Evolutionary conservation across 148 eudicot species (phyloP).

Genomic region (Chenopodium berlandieri): DNA sequence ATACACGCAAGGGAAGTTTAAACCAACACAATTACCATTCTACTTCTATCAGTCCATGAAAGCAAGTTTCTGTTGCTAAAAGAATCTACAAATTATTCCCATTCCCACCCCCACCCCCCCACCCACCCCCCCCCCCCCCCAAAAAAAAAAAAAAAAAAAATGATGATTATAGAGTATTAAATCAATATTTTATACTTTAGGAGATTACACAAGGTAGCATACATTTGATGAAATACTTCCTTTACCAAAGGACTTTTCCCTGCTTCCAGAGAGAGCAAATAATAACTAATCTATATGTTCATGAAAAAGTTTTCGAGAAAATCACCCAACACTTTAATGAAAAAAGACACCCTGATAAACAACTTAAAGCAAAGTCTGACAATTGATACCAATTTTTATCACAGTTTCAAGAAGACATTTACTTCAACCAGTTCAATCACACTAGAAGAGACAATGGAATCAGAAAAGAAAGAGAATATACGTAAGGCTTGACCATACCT

Average conservation of each 20-base stretch:
- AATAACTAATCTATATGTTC: no score
- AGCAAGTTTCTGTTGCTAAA: not conserved
- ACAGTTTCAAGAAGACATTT: not conserved
- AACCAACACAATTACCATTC: not conserved
- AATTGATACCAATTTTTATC: not conserved
- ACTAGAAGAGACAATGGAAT: not conserved
- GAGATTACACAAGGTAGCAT: not conserved
- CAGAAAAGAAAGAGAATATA: no score
- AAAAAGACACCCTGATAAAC: not conserved
- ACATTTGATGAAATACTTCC: not conserved
- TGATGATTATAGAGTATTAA: no score
- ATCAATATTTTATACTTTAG: no score
- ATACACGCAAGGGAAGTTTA: not conserved
- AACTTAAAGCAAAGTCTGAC: not conserved
- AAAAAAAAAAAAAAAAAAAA: no score
- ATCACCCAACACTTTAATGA: no score
- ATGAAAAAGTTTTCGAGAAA: not conserved
- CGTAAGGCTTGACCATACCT: slow-evolving; percentile 40
- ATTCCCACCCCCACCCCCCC: no score
- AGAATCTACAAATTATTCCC: no score
- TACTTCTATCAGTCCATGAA: not conserved
- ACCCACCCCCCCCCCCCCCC: no score
- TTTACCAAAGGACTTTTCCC: not conserved
- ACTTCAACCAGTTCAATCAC: slow-evolving; percentile 6
- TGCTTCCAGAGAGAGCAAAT: no score